A percentile compares a stretch with the other conserved stretches of the same genome.
Evolutionary conservation across 2,329 filamentous ascomycete genomes (phyloP).

Genomic region (Pseudogymnoascus sp.): DNA sequence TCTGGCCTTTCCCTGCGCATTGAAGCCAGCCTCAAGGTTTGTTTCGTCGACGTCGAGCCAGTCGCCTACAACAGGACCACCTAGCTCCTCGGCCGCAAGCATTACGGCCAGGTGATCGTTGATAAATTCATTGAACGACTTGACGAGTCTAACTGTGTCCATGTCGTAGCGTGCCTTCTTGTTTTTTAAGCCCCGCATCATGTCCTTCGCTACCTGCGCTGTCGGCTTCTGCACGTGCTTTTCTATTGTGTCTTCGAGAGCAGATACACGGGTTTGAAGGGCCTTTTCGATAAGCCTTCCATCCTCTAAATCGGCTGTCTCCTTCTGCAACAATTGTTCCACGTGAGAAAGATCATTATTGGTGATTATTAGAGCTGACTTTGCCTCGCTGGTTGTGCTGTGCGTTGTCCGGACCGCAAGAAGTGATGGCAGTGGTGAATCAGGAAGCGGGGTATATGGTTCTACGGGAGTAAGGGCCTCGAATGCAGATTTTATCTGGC

Average conservation of each 20-base stretch:
- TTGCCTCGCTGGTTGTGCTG: constrained; percentile 56
- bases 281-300: constrained; percentile 46
- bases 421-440: constrained; percentile 62
- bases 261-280: constrained; percentile 50
- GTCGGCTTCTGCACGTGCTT: constrained; percentile 50
- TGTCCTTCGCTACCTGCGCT: constrained; percentile 54
- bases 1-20: constrained; percentile 48
- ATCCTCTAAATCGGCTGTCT: constrained; percentile 44
- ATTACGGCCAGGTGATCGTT: constrained; percentile 62
- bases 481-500: constrained; percentile 55
- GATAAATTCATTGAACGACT: constrained; percentile 61
- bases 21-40: constrained; percentile 52
- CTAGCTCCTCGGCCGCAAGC: constrained; percentile 75
- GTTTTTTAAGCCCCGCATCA: constrained; percentile 50
- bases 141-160: constrained; percentile 53
- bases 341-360: constrained; percentile 35
- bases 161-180: constrained; percentile 53
- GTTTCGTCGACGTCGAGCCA: constrained; percentile 56
- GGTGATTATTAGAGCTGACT: constrained; percentile 45
- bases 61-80: constrained; percentile 74
- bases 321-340: constrained; percentile 41
- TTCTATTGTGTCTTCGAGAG: constrained; percentile 49
- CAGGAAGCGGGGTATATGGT: constrained; percentile 57
- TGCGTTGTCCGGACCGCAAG: constrained; percentile 62
- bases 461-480: constrained; percentile 51